A percentile compares a stretch with the other conserved stretches of the same genome.
Evolutionary conservation across 495 filamentous ascomycete species (phyloP).

Genomic region (Cenococcum geophilum): DNA sequence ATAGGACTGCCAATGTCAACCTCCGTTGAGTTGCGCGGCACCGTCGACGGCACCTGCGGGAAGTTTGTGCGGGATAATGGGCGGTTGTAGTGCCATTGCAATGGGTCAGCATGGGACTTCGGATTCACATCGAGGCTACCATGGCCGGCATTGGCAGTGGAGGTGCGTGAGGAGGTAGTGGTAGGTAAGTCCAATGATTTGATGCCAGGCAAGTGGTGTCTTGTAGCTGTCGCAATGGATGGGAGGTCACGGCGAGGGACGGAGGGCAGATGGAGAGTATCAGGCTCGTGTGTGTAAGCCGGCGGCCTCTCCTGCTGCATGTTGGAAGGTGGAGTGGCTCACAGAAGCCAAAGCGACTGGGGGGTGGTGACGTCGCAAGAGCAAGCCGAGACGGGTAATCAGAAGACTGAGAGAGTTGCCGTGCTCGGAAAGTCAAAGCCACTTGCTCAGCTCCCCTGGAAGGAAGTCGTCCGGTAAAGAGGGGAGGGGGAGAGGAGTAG

Average conservation of each 20-base stretch:
- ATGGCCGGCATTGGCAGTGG: background rate
- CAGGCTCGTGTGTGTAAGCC: conserved; percentile 28
- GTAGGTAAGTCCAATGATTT: conserved; percentile 18
- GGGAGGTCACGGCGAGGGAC: conserved; percentile 24
- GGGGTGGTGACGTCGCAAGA: background rate
- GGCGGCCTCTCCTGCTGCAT: conserved; percentile 16
- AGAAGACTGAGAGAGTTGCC: too few species aligned
- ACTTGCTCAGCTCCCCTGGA: too few species aligned
- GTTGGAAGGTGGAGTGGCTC: background rate
- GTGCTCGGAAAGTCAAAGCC: too few species aligned
- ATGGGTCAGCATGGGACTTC: background rate
- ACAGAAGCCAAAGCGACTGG: background rate
- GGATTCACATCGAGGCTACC: background rate
- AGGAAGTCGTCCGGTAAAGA: too few species aligned
- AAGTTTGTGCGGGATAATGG: conserved; percentile 1
- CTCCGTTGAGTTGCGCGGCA: background rate
- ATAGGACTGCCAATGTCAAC: conserved; percentile 4
- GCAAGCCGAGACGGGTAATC: background rate
- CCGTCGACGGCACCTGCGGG: conserved; percentile 3
- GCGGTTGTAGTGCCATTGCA: background rate
- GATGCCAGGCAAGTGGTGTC: conserved; percentile 23
- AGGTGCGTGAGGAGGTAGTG: background rate
- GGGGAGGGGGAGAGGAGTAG: too few species aligned
- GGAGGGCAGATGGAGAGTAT: conserved; percentile 25
- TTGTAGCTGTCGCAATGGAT: background rate